Evolutionary conservation across 805 yeast genomes (phyloP), one percentile per base, ranked within the genome.

Genomic region (Teunomyces gatunensis): DNA sequence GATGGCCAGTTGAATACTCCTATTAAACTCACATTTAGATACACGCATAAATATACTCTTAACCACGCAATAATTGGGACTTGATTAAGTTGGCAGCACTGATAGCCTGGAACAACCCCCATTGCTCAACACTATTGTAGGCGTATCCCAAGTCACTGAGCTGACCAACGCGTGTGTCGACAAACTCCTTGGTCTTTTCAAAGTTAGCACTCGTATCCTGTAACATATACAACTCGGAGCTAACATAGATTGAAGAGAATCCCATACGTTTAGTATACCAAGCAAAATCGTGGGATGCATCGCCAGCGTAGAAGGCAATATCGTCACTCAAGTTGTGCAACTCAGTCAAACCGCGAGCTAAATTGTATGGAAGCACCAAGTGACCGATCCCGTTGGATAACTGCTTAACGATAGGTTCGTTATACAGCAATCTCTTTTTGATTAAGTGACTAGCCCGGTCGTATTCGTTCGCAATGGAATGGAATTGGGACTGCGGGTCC

Each of bases 251-350:
- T 1, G 86, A 74, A 20, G 87, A 78, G 12, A 92, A 61, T 6
- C 87, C 78, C 12, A 85, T 69, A 54, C 99, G 74, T 60, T 90
- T 87, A n/a, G 95, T 73, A 65, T 92, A 92, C 99, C 99, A 92
- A 3, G 89, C 85, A 62, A 87, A 84, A 64, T 89, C 96, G 54
- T 83, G 83, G 17, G 94, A 79, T 45, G 65, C 59, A 61, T 91
- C 97, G 9, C 91, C 94, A 0, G 96, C 83, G 55, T 80, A 82
- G 64, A 68, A 89, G 39, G 88, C 79, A 49, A 92, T 75, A 61
- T 94, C 98, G 67, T 92, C 98, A 10, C 89, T 77, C 47, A 91
- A 73, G 45, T 80, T 77, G 55, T 83, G 86, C 47, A 94, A 76
- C 59, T 89, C 95, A 32, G 78, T 79, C 43, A 87, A 56, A 0